Evolutionary conservation across 129 eudicot species (phyloP), one percentile per base, ranked within the genome.

Genomic region (Chrysanthemum makinoi): DNA sequence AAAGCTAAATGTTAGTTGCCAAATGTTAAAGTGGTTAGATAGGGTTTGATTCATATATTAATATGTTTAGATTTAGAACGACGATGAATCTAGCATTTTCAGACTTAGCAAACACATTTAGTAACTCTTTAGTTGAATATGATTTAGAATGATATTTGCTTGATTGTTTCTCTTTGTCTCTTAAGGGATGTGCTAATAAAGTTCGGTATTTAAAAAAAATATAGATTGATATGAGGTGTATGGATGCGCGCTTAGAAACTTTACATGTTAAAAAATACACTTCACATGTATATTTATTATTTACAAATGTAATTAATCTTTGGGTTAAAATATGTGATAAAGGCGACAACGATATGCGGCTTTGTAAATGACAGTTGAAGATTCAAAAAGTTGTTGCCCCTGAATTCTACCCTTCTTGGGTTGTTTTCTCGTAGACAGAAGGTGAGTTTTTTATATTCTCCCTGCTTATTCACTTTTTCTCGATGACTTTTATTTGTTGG

Each of bases 341-440:
- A 94, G 99, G 99, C 99, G 55, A 62, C 77, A 15, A 87, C 93
- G 3, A 72, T 94, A n/a, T 49, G 97, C 99, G 66, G 89, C 96
- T 80, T 87, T 94, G n/a, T n/a, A n/a, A 68, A 90, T 94, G 99
- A 94, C 99, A 17, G 94, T 87, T 70, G 96, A 89, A 75, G 99
- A 94, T 94, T 94, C 99, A 46, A 94, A 87, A 94, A 89, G 87
- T 61, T 94, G 66, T 94, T 17, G 19, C 93, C 16, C 92, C 92
- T 11, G 93, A 86, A 54, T 80, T 76, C 48, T 94, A 94, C 49
- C 99, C 99, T 48, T 86, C 99, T 16, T 94, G 99, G 99, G 91
- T 90, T 53, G 97, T 87, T 64, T 94, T 94, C 80, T 84, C 97
- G 14, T 83, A 84, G 83, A 13, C 99, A 94, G 75, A 94, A 94